Base-by-base conservation (phyloP, 2,329 filamentous ascomycete species). In the Fusarium acutatum region DNA sequence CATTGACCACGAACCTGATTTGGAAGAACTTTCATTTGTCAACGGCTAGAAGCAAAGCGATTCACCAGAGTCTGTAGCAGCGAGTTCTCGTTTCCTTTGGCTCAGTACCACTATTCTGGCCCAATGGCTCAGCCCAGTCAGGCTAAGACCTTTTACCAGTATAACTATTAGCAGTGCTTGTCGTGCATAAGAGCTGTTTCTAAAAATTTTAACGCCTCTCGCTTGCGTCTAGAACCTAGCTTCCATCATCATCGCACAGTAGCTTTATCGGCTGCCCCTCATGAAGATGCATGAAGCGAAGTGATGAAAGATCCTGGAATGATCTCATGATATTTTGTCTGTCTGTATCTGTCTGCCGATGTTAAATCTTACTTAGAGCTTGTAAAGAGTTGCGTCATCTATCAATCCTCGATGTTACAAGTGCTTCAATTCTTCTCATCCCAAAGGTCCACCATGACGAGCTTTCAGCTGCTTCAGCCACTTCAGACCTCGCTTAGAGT, bases 301-400 rank as follows among this genome's bases (percentile, higher is more conserved):
- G 17, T 15, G 17, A 34, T 6, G 6, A 11, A 15, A 34, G 3
- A 10, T 6, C n/a, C 6, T 12, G 2, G 6, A 8, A 6, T 8
- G 0, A 26, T 26, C 13, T 26, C 3, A 8, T 26, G 6, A 35
- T 15, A 2, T 0, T 10, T 11, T n/a, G 2, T 20, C 5, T 24
- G 3, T 5, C 3, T 22, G 7, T 3, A 5, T 24, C 17, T 20
- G 18, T 15, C 5, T 9, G 1, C 7, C 8, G 0, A 15, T 20
- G 2, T 5, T 15, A 2, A 3, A 18, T 12, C 1, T 13, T 3
- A 4, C 6, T 10, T n/a, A 9, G 6, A 26, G 3, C 13, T 34
- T 13, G 9, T 32, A 17, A 13, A 34, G 18, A 12, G 12, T 10
- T 26, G n/a, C n/a, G 28, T 46, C 38, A 44, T 34, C 18, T 40